Evolutionary conservation across 176 grass and related monocot genomes (phyloP), one percentile per base, ranked within the genome.

Genomic region (Metroxylon sagu): DNA sequence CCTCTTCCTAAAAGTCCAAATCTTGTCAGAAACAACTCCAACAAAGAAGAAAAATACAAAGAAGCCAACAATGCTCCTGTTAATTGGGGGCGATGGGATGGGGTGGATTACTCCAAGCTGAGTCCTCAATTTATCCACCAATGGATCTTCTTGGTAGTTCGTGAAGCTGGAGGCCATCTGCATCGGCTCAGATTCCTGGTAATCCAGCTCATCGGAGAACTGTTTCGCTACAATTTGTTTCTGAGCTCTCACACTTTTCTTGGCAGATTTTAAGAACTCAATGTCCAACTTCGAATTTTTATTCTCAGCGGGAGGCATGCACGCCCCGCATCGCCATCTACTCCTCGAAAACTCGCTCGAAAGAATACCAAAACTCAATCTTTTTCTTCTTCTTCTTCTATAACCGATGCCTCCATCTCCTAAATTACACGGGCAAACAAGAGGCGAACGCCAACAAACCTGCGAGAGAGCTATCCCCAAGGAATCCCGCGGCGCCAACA

Each of bases 31-130:
- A 39, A 80, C 76, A 68, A 89, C 86, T 54, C 87, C 92, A 15
- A 97, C 87, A 62, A 91, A 97, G 84, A 97, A 97, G 72, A 97
- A 97, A 71, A 97, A 73, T 8, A 89, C 87, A 52, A 97, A 91
- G 66, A 97, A 85, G 31, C 78, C 87, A 17, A 88, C 49, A 17
- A 88, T 83, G 69, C 80, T 74, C 54, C 78, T 79, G 55, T 60
- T 90, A 59, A 85, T 3, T 4, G 84, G 87, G 3, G 92, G 87
- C 7, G 92, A 72, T 1, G 92, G 92, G 39, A 97, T 80, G 35
- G 92, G 87, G 61, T 97, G 92, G 59, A 97, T 90, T 43, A 85
- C 87, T 53, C 92, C 92, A 26, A 97, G 82, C 82, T 97, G 92
- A 30, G 87, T 91, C 53, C 78, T 79, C 30, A 97, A 75, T 82